phyloP scores from a whole-genome alignment of 1,284 basidiomycete species.

The Neonothopanus nambi region DNA sequence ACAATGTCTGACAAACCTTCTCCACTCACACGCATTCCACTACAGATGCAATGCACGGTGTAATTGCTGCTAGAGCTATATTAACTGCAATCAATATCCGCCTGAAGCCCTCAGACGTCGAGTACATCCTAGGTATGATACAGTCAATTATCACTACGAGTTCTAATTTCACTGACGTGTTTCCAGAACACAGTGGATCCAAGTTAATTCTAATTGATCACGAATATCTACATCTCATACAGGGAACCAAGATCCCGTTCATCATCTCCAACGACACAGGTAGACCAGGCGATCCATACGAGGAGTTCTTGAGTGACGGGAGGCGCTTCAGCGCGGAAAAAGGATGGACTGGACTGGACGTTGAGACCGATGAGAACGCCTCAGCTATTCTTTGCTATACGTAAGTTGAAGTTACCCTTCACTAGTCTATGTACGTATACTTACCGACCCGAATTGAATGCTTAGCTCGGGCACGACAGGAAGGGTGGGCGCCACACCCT shows the following conservation, averaged over 20 bases:
- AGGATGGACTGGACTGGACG: conserved; percentile 77
- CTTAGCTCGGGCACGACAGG: conserved; percentile 84
- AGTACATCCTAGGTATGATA: conserved; percentile 62
- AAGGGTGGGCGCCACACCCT: conserved; percentile 45
- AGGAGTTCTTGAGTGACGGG: conserved; percentile 70
- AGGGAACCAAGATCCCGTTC: conserved; percentile 49
- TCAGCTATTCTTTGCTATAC: conserved; percentile 79
- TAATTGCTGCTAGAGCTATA: conserved; percentile 76
- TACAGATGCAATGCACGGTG: conserved; percentile 78
- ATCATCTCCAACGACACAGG: conserved; percentile 78
- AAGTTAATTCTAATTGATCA: conserved; percentile 77
- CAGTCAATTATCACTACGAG: background rate
- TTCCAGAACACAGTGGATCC: conserved; percentile 65
- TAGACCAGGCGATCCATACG: conserved; percentile 72
- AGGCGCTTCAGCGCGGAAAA: conserved; percentile 62
- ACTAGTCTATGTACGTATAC: background rate
- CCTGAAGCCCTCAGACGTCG: conserved; percentile 72
- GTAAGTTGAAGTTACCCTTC: conserved; percentile 49
- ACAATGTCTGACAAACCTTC: background rate
- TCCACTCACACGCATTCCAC: background rate
- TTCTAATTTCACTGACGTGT: background rate
- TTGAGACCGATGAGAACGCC: conserved; percentile 70
- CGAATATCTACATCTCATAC: conserved; percentile 65
- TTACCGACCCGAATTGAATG: background rate
- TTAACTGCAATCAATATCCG: conserved; percentile 82